Conservation (phyloP, 169 alveolate genomes). For the Plasmodium gonderi region DNA sequence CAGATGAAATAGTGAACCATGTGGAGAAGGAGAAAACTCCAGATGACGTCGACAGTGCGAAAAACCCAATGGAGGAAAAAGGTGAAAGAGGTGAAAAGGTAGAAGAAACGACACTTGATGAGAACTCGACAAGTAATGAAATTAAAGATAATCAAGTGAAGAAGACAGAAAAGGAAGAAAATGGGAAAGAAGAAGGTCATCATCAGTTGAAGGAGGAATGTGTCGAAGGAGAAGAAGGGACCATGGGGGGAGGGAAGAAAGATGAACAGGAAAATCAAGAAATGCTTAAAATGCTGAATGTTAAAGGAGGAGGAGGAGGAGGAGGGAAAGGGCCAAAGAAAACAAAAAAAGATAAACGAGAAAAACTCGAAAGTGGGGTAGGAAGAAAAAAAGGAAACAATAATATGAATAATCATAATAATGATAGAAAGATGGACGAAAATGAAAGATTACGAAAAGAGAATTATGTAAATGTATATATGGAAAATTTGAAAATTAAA, state of each 20-base stretch:
- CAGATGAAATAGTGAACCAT: not conserved
- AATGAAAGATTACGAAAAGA: constrained; percentile 53
- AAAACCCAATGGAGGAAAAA: not conserved
- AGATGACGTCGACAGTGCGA: not conserved
- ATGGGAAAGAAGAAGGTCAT: not conserved
- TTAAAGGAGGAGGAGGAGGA: constrained; percentile 3
- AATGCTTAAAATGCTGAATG: not conserved
- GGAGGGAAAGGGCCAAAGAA: constrained; percentile 9
- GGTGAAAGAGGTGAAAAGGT: not conserved
- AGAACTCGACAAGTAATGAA: too few species aligned
- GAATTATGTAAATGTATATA: constrained; percentile 58
- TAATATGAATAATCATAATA: not conserved
- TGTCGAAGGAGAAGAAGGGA: constrained; percentile 7
- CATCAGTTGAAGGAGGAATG: not conserved
- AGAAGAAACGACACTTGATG: constrained; percentile 9
- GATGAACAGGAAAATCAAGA: not conserved
- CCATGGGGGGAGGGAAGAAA: not conserved
- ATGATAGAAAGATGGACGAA: constrained; percentile 20
- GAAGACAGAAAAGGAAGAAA: not conserved
- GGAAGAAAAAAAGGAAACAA: constrained; percentile 2
- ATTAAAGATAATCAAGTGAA: too few species aligned
- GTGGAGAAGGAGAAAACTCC: not conserved
- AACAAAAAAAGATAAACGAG: constrained; percentile 25
- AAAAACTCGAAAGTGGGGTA: constrained; percentile 19
- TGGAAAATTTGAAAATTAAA: constrained; percentile 67